Conservation (phyloP, 768 basidiomycete genomes). For the Sistotremastrum niveocremeum region DNA sequence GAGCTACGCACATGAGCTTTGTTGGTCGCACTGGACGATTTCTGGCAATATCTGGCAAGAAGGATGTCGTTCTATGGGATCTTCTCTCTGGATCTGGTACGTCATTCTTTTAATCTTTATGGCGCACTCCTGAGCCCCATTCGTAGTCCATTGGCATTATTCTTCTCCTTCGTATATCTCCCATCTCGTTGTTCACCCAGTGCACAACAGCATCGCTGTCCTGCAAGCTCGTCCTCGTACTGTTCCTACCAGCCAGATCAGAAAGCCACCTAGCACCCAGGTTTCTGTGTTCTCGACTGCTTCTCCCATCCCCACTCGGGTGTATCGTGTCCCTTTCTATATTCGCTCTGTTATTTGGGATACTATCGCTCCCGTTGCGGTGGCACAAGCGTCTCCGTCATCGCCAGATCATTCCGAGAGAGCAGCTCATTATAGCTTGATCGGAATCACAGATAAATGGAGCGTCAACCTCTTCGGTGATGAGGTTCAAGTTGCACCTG, state of each 20-base stretch:
- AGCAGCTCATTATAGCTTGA: conserved; percentile 35
- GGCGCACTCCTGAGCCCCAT: conserved; percentile 1
- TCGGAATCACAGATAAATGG: conserved; percentile 59
- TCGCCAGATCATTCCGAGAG: conserved; percentile 17
- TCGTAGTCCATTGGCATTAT: conserved; percentile 48
- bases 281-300: conserved; percentile 35
- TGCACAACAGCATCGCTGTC: conserved; percentile 44
- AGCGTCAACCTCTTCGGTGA: conserved; percentile 60
- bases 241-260: conserved; percentile 4
- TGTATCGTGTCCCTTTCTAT: conserved; percentile 44
- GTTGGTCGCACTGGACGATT: conserved; percentile 61
- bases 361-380: background rate
- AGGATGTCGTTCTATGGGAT: conserved; percentile 59
- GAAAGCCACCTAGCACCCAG: conserved; percentile 21
- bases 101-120: conserved; percentile 11
- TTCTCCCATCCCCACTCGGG: conserved; percentile 31
- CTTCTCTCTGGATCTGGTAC: conserved; percentile 47
- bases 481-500: conserved; percentile 20
- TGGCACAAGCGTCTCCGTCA: conserved; percentile 10
- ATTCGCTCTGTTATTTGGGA: conserved; percentile 36
- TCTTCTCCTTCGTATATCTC: conserved; percentile 24
- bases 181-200: conserved; percentile 40
- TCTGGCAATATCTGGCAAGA: conserved; percentile 38
- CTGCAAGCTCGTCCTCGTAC: conserved; percentile 23
- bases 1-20: conserved; percentile 39